phyloP scores from a whole-genome alignment of 768 basidiomycete species.

The Coprinopsis strossmayeri region DNA sequence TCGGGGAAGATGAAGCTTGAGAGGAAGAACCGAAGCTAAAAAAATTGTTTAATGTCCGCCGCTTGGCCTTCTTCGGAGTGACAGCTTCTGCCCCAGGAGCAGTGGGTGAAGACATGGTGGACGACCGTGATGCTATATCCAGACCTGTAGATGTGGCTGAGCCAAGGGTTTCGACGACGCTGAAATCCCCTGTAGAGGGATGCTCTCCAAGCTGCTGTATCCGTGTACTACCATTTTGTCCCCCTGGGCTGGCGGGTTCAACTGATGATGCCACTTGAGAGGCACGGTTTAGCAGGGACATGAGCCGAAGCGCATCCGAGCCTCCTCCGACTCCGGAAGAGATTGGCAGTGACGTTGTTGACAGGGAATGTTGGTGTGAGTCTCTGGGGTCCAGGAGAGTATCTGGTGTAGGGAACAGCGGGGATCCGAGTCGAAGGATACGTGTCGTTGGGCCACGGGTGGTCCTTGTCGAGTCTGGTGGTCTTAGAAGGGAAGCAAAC shows the following conservation, averaged over 20 bases:
- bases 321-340: slow-evolving; percentile 23
- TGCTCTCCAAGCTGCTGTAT: slow-evolving; percentile 29
- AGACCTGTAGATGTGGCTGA: slow-evolving; percentile 4
- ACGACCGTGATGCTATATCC: background rate
- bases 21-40: slow-evolving; percentile 3
- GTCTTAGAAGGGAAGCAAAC: slow-evolving; percentile 11
- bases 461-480: background rate
- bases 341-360: slow-evolving; percentile 9
- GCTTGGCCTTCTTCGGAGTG: slow-evolving; percentile 1
- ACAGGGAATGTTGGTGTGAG: background rate
- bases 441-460: background rate
- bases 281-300: slow-evolving; percentile 33
- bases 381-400: no score
- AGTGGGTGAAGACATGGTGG: background rate
- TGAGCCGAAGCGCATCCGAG: slow-evolving; percentile 32
- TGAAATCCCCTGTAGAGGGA: slow-evolving; percentile 27
- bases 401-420: background rate
- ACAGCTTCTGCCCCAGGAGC: background rate
- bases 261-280: slow-evolving; percentile 24
- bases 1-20: background rate
- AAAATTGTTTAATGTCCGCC: slow-evolving; percentile 1
- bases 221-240: background rate
- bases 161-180: slow-evolving; percentile 17
- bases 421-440: slow-evolving; percentile 1
- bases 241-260: background rate